Base-by-base conservation (phyloP, 139 green algal species). In the Eudorina sp. region DNA sequence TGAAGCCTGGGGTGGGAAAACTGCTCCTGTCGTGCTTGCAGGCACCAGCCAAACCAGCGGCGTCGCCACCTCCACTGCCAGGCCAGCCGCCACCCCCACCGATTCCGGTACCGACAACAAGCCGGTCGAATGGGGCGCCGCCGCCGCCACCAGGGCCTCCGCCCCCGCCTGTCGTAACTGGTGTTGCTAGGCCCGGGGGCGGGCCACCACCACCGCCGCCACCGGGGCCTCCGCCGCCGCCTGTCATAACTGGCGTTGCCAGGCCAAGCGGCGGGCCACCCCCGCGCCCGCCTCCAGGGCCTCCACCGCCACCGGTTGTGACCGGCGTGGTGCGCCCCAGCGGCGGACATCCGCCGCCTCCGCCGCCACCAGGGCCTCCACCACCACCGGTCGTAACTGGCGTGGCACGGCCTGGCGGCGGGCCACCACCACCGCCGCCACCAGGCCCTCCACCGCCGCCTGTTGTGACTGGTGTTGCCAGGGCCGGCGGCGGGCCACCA, bases 71-170 rank as follows among this genome's bases (percentile, higher is more conserved):
- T 46, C 74, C 74, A 13, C 74, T 48, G 29, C 74, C 74, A 51
- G 38, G 38, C 8, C n/a, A 11, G n/a, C 74, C 74, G 46, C 74
- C 74, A 46, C 74, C 74, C n/a, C 74, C 74, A 16, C 53, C 78
- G 2, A 38, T 81, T 41, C 4, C 73, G 8, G 45, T 53, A 23
- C 19, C 41, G 41, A 4, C 70, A 29, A 5, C 14, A 48, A 48
- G 36, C n/a, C n/a, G n/a, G 27, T 6, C 55, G 55, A 66, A 66
- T 11, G 23, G 23, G 29, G 29, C 4, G 29, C 48, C 75, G 31
- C 75, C 75, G 31, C 75, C 75, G 18, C 75, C 75, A 1, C 75
- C 75, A 48, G 75, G 75, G 19, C 75, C 75, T 25, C 75, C 75
- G 34, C 75, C 75, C 14, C 75, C 75, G 0, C 75, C 75, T 0